phyloP scores from a whole-genome alignment of 345 rosid species.

The Boechera retrofracta region DNA sequence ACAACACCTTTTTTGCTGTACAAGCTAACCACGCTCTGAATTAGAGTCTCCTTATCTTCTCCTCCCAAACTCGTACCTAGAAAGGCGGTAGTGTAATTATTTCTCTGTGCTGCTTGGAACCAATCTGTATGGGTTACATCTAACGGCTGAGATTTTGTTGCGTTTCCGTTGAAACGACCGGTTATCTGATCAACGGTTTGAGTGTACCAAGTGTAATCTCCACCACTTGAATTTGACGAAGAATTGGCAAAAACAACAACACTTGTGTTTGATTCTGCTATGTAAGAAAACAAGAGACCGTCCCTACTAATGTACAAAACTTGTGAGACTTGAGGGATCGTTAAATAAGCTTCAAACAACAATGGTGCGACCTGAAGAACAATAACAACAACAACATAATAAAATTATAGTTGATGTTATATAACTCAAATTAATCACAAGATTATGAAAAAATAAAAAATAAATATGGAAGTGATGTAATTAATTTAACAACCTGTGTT shows the following conservation, averaged over 20 bases:
- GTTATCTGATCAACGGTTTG: constrained; percentile 40
- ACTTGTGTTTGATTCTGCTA: constrained; percentile 3
- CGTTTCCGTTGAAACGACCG: constrained; percentile 23
- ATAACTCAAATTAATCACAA: neutral
- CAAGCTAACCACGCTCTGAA: constrained; percentile 34
- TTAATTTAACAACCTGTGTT: constrained; percentile 27
- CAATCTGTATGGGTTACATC: constrained; percentile 26
- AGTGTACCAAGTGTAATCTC: constrained; percentile 41
- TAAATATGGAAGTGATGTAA: neutral
- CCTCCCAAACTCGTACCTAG: constrained; percentile 30
- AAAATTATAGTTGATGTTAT: too few relatives aligned
- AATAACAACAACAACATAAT: neutral
- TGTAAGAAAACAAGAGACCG: constrained; percentile 38
- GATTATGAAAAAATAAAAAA: neutral
- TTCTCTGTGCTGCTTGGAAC: constrained; percentile 23
- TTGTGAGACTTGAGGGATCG: constrained; percentile 42
- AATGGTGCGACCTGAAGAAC: constrained; percentile 32
- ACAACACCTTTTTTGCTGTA: constrained; percentile 36
- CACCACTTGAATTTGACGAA: constrained; percentile 13
- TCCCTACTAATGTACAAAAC: constrained; percentile 26
- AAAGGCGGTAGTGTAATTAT: constrained; percentile 10
- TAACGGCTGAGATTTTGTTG: constrained; percentile 18
- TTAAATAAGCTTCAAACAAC: constrained; percentile 39
- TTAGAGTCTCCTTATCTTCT: constrained; percentile 11
- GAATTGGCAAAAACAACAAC: constrained; percentile 37